Conservation (phyloP, 2,329 filamentous ascomycete genomes). For the Neurospora sp. region DNA sequence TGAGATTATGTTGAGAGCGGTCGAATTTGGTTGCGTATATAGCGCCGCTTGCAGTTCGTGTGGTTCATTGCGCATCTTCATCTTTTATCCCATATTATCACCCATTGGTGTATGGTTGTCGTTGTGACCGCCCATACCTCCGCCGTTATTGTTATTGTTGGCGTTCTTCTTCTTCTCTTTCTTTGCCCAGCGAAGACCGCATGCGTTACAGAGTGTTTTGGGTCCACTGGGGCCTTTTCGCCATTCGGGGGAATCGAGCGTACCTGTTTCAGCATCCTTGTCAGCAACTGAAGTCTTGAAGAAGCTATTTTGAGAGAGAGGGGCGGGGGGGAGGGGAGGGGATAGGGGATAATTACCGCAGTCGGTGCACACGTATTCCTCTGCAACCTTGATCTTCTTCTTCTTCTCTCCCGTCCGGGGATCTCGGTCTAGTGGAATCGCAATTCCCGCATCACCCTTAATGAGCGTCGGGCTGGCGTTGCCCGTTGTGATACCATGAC, state of each 20-base stretch:
- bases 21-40: neutral
- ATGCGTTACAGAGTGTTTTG: slow-evolving; percentile 93
- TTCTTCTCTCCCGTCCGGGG: slow-evolving; percentile 67
- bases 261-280: slow-evolving; percentile 37
- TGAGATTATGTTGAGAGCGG: neutral
- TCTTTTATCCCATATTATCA: neutral
- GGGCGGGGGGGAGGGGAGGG: neutral
- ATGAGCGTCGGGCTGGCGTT: slow-evolving; percentile 72
- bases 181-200: slow-evolving; percentile 67
- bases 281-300: neutral
- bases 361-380: slow-evolving; percentile 93
- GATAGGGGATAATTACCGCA: slow-evolving; percentile 49
- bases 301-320: neutral
- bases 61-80: neutral
- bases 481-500: slow-evolving; percentile 78
- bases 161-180: slow-evolving; percentile 65
- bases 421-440: slow-evolving; percentile 72
- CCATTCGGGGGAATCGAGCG: slow-evolving; percentile 91
- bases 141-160: slow-evolving; percentile 9
- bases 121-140: neutral
- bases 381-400: slow-evolving; percentile 71
- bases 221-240: slow-evolving; percentile 86
- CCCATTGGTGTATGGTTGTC: neutral
- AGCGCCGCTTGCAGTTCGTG: neutral
- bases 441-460: slow-evolving; percentile 77